Evolutionary conservation across 2,329 filamentous ascomycete species (phyloP), one percentile per base, ranked within the genome.

Genomic region (Gnomoniopsis smithogilvyi): DNA sequence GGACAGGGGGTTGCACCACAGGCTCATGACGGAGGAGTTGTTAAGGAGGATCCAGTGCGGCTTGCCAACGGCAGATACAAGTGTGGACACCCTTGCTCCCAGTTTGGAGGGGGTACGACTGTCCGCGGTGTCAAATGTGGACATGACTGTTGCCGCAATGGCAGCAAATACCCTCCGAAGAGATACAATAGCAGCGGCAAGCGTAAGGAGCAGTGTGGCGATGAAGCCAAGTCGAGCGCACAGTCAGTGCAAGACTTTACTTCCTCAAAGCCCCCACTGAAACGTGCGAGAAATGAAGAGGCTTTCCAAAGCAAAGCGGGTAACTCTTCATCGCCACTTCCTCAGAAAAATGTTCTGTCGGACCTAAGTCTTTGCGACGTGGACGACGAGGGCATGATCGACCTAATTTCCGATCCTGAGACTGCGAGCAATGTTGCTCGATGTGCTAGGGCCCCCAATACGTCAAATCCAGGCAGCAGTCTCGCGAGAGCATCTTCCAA

Each of bases 71-170:
- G 89, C 0, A 90, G 81, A 67, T 93, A 87, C 85, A 80, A 81
- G 38, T 94, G 90, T 72, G 88, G 88, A 59, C 90, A 94, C 67
- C 72, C 72, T 19, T 93, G 90, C 56, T 67, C 68, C n/a, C 74
- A 75, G 51, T 71, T 69, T 2, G 67, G 67, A 1, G 33, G 53
- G 22, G 24, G 49, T n/a, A 66, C 66, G 22, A 74, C 74, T 1
- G 72, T 70, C 60, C 68, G 70, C 43, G 75, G 76, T 4, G 74
- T 72, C 36, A 64, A 58, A 36, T 93, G 90, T 71, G 90, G 85
- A 64, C 90, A 94, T 66, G 72, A 81, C 38, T 94, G 90, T 66
- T 94, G 90, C 67, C 81, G 80, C 24, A 85, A 90, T 61, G 90
- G 90, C 0, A 68, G 90, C 19, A 84, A 90, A 38, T 90, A 86